phyloP scores from a whole-genome alignment of 2,329 filamentous ascomycete species.

The Penicillium capsulatum region DNA sequence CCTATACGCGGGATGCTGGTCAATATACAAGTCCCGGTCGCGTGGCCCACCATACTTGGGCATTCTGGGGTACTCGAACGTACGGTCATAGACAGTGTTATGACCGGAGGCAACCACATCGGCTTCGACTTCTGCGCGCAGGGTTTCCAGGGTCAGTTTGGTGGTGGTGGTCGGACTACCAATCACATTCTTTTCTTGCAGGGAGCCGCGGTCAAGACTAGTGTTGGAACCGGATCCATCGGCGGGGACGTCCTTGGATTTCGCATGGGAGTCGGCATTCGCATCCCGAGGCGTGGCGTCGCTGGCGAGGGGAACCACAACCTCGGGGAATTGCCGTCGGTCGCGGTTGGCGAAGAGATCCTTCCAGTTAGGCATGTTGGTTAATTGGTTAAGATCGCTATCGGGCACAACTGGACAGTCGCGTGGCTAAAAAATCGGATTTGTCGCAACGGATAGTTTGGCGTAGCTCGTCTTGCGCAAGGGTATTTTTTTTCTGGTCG shows the following conservation, averaged over 20 bases:
- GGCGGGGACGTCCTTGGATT: conserved; percentile 22
- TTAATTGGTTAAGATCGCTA: not conserved
- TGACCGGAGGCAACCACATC: conserved; percentile 53
- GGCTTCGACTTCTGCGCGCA: conserved; percentile 63
- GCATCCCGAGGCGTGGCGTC: conserved; percentile 28
- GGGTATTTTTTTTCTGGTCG: too few species aligned
- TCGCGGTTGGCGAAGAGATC: conserved; percentile 14
- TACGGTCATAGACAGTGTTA: conserved; percentile 71
- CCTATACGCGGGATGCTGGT: conserved; percentile 40
- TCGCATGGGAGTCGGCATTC: conserved; percentile 1
- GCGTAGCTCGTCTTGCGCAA: not conserved
- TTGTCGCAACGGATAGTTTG: conserved; percentile 1
- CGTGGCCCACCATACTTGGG: too few species aligned
- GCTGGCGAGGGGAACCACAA: conserved; percentile 49
- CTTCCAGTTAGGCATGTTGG: conserved; percentile 16
- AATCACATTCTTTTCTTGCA: conserved; percentile 35
- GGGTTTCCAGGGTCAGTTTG: conserved; percentile 61
- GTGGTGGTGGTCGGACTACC: conserved; percentile 2
- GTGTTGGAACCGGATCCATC: conserved; percentile 27
- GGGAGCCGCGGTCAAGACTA: conserved; percentile 29
- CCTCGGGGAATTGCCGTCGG: conserved; percentile 38
- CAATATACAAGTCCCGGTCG: too few species aligned
- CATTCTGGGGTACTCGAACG: too few species aligned
- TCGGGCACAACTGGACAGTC: not conserved
- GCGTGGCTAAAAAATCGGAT: not conserved